These are phyloP conservation scores for Sonneratia caseolaris DNA, from an alignment of 345 rosid species.

Conservation along the genomic window DNA sequence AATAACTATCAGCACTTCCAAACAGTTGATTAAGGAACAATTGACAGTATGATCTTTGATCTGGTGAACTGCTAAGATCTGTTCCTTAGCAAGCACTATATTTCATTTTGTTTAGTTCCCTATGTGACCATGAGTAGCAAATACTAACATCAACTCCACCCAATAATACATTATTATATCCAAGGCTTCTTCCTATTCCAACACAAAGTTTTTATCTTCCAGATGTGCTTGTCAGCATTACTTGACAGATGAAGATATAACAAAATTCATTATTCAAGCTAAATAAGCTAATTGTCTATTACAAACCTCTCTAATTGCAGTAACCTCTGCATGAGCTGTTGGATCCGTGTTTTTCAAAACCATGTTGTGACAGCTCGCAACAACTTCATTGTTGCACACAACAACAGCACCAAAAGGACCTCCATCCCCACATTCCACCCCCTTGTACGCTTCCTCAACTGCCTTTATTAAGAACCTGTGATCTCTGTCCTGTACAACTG, in stretches of 20 bases:
- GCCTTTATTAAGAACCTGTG: slow-evolving; percentile 72
- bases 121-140: background rate
- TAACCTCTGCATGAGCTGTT: slow-evolving; percentile 95
- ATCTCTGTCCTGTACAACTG: slow-evolving; percentile 84
- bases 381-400: slow-evolving; percentile 60
- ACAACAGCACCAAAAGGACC: slow-evolving; percentile 99
- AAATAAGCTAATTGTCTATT: background rate
- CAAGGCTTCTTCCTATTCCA: background rate
- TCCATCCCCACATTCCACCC: slow-evolving; percentile 92
- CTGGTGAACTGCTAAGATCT: too few species aligned
- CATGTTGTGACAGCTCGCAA: slow-evolving; percentile 95
- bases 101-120: background rate
- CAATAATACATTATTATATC: background rate
- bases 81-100: too few species aligned
- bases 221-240: background rate
- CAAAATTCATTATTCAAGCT: background rate
- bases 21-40: too few species aligned
- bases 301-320: slow-evolving; percentile 89
- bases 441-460: slow-evolving; percentile 93
- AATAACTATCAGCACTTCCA: too few species aligned
- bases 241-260: background rate
- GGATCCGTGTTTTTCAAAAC: slow-evolving; percentile 74
- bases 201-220: background rate
- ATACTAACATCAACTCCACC: background rate
- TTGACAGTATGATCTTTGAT: too few species aligned